These are phyloP conservation scores for Tricholoma bakamatsutake DNA, from an alignment of 768 basidiomycete species.

Conservation along the genomic window DNA sequence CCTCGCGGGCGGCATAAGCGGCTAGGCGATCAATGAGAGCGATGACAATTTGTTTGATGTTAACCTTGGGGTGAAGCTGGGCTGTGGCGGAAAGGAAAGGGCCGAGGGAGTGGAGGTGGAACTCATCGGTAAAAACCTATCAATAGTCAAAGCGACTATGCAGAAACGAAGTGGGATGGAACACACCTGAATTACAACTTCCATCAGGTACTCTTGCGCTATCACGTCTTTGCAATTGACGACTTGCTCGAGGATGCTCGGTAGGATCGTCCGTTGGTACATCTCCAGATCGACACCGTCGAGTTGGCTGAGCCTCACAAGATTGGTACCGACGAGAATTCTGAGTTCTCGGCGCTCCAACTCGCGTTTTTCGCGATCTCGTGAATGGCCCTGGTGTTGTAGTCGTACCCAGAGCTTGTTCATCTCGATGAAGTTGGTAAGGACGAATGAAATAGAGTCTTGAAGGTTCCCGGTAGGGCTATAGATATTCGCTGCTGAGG, in stretches of 20 bases:
- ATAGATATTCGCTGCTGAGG: neutral
- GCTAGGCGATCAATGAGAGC: conserved; percentile 95
- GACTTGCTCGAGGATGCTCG: conserved; percentile 92
- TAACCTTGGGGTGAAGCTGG: conserved; percentile 94
- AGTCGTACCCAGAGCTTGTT: conserved; percentile 99
- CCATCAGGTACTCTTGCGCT: conserved; percentile 99
- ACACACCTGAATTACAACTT: conserved; percentile 94
- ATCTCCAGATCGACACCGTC: conserved; percentile 95
- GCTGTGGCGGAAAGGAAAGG: conserved; percentile 96
- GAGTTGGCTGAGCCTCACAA: conserved; percentile 90
- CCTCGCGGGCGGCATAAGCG: conserved; percentile 93
- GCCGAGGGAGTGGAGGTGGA: conserved; percentile 93
- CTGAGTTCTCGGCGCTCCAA: conserved; percentile 92
- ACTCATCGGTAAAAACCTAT: conserved; percentile 97
- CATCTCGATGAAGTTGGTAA: conserved; percentile 99
- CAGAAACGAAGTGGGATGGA: neutral
- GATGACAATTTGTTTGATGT: conserved; percentile 98
- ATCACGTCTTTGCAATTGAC: conserved; percentile 99
- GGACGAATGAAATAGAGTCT: conserved; percentile 92
- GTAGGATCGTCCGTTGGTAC: conserved; percentile 82
- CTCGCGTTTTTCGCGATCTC: conserved; percentile 96
- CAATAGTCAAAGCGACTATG: conserved; percentile 2
- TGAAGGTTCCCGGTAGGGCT: conserved; percentile 87
- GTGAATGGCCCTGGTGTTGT: conserved; percentile 95
- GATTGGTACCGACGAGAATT: conserved; percentile 95